Evolutionary conservation across 352 stramenopile genomes (phyloP), one percentile per base, ranked within the genome.

Genomic region (Peronospora destructor): DNA sequence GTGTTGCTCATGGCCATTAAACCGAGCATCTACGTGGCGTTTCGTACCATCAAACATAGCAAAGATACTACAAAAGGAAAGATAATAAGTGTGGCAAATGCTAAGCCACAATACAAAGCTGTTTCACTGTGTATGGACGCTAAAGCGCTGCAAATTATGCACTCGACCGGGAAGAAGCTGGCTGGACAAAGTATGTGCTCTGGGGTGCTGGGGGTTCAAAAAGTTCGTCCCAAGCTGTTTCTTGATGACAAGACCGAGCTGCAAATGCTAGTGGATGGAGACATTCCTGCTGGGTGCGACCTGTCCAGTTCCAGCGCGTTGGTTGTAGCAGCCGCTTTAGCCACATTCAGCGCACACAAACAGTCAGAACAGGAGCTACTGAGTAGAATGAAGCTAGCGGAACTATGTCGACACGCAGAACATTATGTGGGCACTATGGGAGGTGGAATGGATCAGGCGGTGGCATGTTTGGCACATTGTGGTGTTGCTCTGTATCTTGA

Each of bases 391-490:
- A 59, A 76, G 25, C 47, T 94, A 12, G 84, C 78, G 2, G 65
- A 87, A 6, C 39, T 69, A 0, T 84, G 79, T 51, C 66, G 73
- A 11, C 43, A 41, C 23, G 66, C 75, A 3, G 84, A 95, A 56
- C 71, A 73, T 26, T 66, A 70, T 33, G 67, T 92, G 11, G 84
- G 80, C 3, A 90, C 76, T 0, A 78, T 91, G 62, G 75, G 82
- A 42, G 84, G 82, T 25, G 82, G 84, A 14, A 95, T 93, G 84
- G 84, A 95, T 53, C 84, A 95, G 48, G 66, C 82, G 1, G 69
- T 83, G 25, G 72, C 64, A 38, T 86, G 75, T 52, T 58, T 90
- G 23, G 72, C 67, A 4, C 54, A 63, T n/a, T 37, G 38, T 17
- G 70, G 81, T 10, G 50, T 59, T 7, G 82, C 82, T 12, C 53